Evolutionary conservation across 2,329 filamentous ascomycete genomes (phyloP), one percentile per base, ranked within the genome.

Genomic region (Fusarium mundagurra): DNA sequence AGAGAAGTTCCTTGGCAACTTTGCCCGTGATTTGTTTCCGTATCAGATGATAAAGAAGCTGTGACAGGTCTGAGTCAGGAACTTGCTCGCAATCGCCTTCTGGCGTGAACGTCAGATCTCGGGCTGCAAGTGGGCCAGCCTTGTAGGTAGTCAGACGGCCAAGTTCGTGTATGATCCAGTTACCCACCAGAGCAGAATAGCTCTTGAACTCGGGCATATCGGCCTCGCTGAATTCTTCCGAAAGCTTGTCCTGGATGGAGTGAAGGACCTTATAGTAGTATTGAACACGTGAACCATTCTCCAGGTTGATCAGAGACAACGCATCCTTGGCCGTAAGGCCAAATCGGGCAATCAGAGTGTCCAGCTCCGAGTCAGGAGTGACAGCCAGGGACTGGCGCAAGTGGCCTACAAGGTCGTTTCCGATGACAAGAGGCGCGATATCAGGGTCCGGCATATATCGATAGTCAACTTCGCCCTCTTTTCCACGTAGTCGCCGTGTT

Each of bases 381-480:
- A 89, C 86, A 9, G 94, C 93, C 67, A 98, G 84, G 0, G 88
- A 92, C 2, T 82, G 76, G 27, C 83, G 84, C 20, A 98, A 85
- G 72, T 92, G 86, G 10, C 86, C 79, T 9, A 98, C 85, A 2
- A 98, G 86, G 65, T 93, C 91, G 5, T 87, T 80, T 13, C 91
- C 91, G 69, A 99, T 92, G 6, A 95, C 81, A 4, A 99, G 86
- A 4, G 96, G 94, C 0, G 90, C 88, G 20, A 99, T 87, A 80
- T 99, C 96, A 10, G 96, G 94, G 81, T 99, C 96, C 1, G 96
- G 96, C 96, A 99, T 98, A 81, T 99, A 99, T 47, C 96, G 89
- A 82, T 99, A 99, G 82, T 99, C 96, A 11, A 98, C 95, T 80
- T 98, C 96, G 54, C 96, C 96, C 82, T 98, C 96, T 82, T 99